Conservation (phyloP, 2,329 filamentous ascomycete species). For the Colletotrichum musae region DNA sequence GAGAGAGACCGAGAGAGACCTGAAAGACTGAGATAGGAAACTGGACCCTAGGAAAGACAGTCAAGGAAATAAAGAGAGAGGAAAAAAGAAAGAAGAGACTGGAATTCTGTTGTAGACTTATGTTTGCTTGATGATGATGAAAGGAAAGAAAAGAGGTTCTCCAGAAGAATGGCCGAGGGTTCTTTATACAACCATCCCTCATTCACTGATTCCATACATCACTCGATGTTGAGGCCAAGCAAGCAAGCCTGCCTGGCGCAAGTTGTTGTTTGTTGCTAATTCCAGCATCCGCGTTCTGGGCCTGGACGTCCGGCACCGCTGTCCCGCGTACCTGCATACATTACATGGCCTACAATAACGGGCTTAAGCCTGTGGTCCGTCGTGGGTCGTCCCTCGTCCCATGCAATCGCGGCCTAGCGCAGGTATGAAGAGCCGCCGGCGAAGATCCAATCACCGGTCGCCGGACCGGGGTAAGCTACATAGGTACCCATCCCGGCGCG, state of each 20-base stretch:
- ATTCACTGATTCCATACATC: not conserved
- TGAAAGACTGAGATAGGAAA: constrained; percentile 43
- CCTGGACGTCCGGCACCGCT: constrained; percentile 14
- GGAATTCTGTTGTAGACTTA: constrained; percentile 41
- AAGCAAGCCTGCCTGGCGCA: not conserved
- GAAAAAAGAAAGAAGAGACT: constrained; percentile 44
- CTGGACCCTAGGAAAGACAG: constrained; percentile 44
- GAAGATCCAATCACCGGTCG: constrained; percentile 26
- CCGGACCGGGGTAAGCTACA: constrained; percentile 17
- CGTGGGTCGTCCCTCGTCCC: not conserved
- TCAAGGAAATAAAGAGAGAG: constrained; percentile 44
- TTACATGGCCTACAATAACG: not conserved
- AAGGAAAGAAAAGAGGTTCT: not conserved
- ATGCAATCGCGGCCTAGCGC: constrained; percentile 14
- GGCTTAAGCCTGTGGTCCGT: not conserved
- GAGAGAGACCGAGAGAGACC: constrained; percentile 42
- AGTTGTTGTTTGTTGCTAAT: constrained; percentile 33
- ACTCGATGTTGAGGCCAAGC: not conserved
- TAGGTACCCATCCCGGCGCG: constrained; percentile 1
- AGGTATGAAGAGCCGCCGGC: constrained; percentile 39
- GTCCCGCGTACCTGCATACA: constrained; percentile 15
- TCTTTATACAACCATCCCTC: constrained; percentile 27
- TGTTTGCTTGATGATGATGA: constrained; percentile 28
- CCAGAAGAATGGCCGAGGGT: not conserved
- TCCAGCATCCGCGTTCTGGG: constrained; percentile 34